phyloP scores from a whole-genome alignment of 192 early-diverging fungal genomes.

The Radiomyces spectabilis region DNA sequence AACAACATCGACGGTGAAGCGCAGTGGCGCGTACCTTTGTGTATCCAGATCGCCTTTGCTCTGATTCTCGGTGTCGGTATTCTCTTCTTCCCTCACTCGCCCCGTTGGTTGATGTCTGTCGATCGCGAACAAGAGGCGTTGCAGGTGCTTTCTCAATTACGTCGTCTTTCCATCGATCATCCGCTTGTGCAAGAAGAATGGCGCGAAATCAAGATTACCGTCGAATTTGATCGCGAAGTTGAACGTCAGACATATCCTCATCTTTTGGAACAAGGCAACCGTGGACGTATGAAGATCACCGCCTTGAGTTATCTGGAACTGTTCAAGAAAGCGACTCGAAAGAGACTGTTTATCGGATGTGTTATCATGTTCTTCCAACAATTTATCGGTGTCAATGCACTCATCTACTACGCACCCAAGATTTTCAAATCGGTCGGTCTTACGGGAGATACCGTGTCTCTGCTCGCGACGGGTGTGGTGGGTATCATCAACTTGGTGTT shows the following conservation, averaged over 20 bases:
- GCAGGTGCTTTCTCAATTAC: conserved; percentile 43
- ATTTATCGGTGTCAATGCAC: conserved; percentile 66
- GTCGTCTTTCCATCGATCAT: conserved; percentile 9
- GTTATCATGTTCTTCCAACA: conserved; percentile 61
- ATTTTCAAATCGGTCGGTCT: conserved; percentile 55
- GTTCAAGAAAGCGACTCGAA: conserved; percentile 40
- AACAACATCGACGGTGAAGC: conserved; percentile 18
- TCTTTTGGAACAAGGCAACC: background rate
- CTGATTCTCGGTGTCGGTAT: conserved; percentile 54
- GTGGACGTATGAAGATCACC: background rate
- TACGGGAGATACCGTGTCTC: conserved; percentile 30
- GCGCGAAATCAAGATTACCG: conserved; percentile 26
- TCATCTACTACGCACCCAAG: conserved; percentile 64
- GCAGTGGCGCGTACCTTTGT: conserved; percentile 65
- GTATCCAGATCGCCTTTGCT: conserved; percentile 63
- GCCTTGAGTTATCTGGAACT: conserved; percentile 33
- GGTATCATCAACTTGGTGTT: conserved; percentile 66
- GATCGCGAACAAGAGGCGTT: conserved; percentile 49
- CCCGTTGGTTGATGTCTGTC: conserved; percentile 63
- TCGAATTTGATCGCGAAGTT: conserved; percentile 24
- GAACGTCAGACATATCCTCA: conserved; percentile 15
- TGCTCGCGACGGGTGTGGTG: conserved; percentile 55
- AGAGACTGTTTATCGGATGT: conserved; percentile 44
- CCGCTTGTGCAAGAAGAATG: conserved; percentile 19
- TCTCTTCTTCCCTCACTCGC: conserved; percentile 70